Conservation (phyloP, 495 filamentous ascomycete genomes). For the Massariosphaeria phaeospora region DNA sequence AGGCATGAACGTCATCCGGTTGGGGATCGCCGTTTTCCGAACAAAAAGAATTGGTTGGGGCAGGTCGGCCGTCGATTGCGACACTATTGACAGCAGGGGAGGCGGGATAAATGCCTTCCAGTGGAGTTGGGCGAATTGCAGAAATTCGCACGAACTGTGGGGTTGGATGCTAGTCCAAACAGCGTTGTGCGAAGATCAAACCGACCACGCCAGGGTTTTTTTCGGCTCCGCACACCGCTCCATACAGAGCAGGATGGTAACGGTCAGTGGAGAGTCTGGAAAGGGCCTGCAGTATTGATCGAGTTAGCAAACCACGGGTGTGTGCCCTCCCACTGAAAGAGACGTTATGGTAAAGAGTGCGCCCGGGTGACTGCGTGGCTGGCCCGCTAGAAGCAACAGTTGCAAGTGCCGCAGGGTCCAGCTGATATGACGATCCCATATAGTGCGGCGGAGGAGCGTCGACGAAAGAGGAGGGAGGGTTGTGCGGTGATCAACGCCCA, state of each 20-base stretch:
- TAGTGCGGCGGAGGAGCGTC: background rate
- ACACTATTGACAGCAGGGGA: background rate
- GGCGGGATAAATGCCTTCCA: slow-evolving; percentile 6
- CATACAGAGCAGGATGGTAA: background rate
- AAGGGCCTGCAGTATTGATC: background rate
- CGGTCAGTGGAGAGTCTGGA: background rate
- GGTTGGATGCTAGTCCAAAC: background rate
- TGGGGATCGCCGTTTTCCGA: slow-evolving; percentile 11
- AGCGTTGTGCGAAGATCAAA: background rate
- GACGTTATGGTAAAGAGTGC: no score
- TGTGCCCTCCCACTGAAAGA: background rate
- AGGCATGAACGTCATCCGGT: slow-evolving; percentile 7
- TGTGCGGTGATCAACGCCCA: slow-evolving; percentile 7
- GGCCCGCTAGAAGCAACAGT: background rate
- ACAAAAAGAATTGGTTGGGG: slow-evolving; percentile 6
- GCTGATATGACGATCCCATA: slow-evolving; percentile 4
- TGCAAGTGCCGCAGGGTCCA: background rate
- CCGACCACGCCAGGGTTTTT: background rate
- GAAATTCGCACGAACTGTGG: background rate
- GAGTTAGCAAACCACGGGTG: background rate
- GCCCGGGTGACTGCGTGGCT: background rate
- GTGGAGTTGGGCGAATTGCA: background rate
- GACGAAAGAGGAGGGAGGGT: slow-evolving; percentile 1
- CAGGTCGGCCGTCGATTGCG: slow-evolving; percentile 16
- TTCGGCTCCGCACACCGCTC: background rate